Evolutionary conservation across 2,329 filamentous ascomycete species (phyloP), one percentile per base, ranked within the genome.

Genomic region (Grosmannia clavigera): DNA sequence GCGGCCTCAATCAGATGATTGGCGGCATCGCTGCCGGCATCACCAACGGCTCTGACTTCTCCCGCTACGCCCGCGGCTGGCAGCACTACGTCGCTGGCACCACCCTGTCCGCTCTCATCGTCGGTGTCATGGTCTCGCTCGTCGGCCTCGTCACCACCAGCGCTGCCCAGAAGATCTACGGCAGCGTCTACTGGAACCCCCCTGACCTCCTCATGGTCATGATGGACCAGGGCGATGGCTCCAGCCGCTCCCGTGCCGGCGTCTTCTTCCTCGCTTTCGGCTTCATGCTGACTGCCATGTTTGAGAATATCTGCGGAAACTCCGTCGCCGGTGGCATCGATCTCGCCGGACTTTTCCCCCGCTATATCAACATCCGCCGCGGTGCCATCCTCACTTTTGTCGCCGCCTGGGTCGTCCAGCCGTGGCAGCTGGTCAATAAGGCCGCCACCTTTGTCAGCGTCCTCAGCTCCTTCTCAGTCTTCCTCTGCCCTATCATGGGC

Each of bases 281-380:
- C 0, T 68, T 79, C 2, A 70, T 78, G 1, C 68, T 75, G 1
- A 75, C 71, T 12, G 75, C 78, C 63, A 68, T 80, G 27, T 76
- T 73, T 5, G 73, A 77, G 63, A 74, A 75, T 62, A 69, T 72
- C 11, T 71, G 78, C 48, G 70, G 76, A 58, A 82, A 81, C 64
- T 73, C 74, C 1, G 73, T 80, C 63, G 75, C 75, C 0, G 73
- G 74, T 3, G 81, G 80, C 6, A 81, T 83, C 72, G 81, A 83
- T 64, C 69, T 83, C 56, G 75, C 80, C 0, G 77, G 75, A 1
- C 67, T 82, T 0, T 76, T 76, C 61, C 79, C 80, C 0, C 73
- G 71, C 50, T 82, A 76, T 62, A 75, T 84, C 68, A 81, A 81
- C 66, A 82, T 83, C 61, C 70, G 79, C 5, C 75, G 81, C 2